Evolutionary conservation across 169 alveolate genomes (phyloP), one percentile per base, ranked within the genome.

Genomic region (Eimeria zaria): DNA sequence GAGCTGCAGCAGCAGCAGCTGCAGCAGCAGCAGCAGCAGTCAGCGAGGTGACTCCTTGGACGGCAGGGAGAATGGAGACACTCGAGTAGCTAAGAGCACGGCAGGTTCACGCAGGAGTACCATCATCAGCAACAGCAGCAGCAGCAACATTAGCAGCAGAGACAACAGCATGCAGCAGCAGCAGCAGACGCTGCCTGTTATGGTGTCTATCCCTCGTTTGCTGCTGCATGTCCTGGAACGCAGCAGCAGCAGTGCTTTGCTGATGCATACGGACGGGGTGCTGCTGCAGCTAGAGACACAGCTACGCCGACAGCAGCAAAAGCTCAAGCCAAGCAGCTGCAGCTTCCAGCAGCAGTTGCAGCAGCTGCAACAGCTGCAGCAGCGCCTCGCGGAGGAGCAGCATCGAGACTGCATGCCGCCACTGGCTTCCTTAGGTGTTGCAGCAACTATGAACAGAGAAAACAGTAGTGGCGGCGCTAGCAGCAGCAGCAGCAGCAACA

Each of bases 281-380:
- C 80, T 85, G 81, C 80, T 85, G 93, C 93, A 85, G 93, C 80
- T 85, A 14, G 93, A 85, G 81, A 85, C 81, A 41, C 5, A 41
- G 46, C 33, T 33, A 6, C 80, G 93, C 93, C 44, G 71, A 41
- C 24, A 39, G 62, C 76, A 85, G 81, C 93, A 60, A 64, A 67
- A 85, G 60, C 60, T 85, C 24, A 55, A 48, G n/a, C 8, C 60
- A 8, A 30, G 62, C 64, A 62, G 8, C 62, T 36, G 62, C n/a
- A 81, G 60, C 81, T 41, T 55, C 64, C 93, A 85, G 81, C 93
- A 85, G 64, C 80, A 60, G 81, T 62, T 85, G 93, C 93, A 85
- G 93, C 80, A 85, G 81, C 76, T 85, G 93, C 93, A 85, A 81
- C 91, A 83, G 74, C 91, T 83, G 73, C 91, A 83, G 91, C 93